Conservation (phyloP, 2,329 filamentous ascomycete species). For the Fusarium compactum region DNA sequence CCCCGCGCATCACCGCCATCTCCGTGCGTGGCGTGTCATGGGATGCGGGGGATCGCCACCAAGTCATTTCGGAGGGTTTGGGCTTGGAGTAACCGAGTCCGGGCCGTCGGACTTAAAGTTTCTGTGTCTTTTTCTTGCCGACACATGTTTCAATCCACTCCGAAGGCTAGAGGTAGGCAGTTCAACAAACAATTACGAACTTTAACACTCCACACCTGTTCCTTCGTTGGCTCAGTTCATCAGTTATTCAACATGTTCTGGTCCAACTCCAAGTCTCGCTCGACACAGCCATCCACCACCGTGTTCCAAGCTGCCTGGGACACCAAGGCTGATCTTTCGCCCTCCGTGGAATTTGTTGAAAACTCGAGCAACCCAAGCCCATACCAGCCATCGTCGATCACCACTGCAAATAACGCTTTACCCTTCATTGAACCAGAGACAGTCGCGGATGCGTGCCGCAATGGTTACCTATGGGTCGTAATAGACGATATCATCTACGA, state of each 20-base stretch:
- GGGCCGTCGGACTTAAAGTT: background rate
- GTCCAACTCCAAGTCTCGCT: background rate
- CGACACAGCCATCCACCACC: background rate
- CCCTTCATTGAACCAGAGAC: background rate
- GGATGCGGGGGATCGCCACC: background rate
- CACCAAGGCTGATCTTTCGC: background rate
- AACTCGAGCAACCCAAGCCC: background rate
- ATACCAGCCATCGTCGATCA: background rate
- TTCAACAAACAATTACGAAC: background rate
- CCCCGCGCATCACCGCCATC: conserved; percentile 24
- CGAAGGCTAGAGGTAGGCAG: background rate
- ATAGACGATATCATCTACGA: background rate
- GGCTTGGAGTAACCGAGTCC: background rate
- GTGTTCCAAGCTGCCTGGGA: background rate
- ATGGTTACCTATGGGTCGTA: background rate
- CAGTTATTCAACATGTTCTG: conserved; percentile 6
- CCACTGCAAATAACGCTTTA: background rate
- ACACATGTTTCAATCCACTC: background rate
- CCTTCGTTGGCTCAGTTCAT: background rate
- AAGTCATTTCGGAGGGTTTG: background rate
- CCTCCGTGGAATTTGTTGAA: background rate
- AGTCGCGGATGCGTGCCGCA: background rate
- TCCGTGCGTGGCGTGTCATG: background rate
- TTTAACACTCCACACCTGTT: background rate
- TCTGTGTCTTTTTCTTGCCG: background rate